Base-by-base conservation (phyloP, 2,329 filamentous ascomycete genomes). In the Nectriaceae sp. region DNA sequence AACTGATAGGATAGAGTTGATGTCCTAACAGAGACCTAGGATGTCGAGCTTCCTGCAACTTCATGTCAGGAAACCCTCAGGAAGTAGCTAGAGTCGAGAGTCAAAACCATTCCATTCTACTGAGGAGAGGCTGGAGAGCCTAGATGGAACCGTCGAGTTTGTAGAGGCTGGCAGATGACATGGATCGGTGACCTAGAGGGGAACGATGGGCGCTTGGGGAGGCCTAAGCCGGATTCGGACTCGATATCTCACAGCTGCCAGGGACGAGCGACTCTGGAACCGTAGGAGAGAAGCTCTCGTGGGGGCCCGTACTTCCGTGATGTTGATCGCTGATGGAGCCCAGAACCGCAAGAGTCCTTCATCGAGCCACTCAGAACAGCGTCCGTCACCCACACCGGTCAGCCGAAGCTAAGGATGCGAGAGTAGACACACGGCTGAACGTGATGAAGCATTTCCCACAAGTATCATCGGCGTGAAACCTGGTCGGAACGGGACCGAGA, bases 381-480 rank as follows among this genome's bases (percentile, higher is more conserved):
- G 18, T 33, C 40, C 41, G 48, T 52, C 48, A 45, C 42, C 57
- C 59, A 61, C 59, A 62, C 56, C 50, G 59, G 59, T 62, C 57
- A 62, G 56, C 55, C n/a, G 42, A 37, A 16, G 20, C 40, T 24
- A 40, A 41, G 41, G 26, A 36, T 35, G 50, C 46, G 24, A 45
- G 47, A 45, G 44, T 44, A 42, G 49, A 38, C 45, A 48, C 47
- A 47, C 42, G 47, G 44, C 38, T 50, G 49, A 50, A 45, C 46
- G 42, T 53, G 29, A 29, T 44, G 45, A 35, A 53, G 47, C 21
- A 49, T 39, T 49, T 57, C 47, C 46, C 43, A 49, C 44, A 52
- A 59, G 52, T 59, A 59, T 57, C 46, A 52, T 61, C 62, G 40
- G 45, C 52, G 41, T 33, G 24, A 16, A 18, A 36, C 33, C 6